Evolutionary conservation across 2,329 filamentous ascomycete species (phyloP).

Genomic region (Monilinia fructicola): DNA sequence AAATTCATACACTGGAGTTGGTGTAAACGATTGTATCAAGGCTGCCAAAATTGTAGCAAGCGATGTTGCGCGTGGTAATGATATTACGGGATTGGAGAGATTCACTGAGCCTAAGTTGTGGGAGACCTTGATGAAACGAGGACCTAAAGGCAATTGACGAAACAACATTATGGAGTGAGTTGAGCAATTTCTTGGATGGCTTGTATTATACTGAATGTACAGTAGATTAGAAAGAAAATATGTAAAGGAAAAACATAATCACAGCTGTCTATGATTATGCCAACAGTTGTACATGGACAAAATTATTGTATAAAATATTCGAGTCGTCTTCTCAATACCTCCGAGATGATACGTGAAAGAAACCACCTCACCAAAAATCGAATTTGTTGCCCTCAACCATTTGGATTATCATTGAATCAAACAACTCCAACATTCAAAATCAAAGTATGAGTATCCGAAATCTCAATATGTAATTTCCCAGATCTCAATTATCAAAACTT

Average conservation of each 20-base stretch:
- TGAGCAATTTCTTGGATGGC: neutral
- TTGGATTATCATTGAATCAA: neutral
- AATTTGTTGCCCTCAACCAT: neutral
- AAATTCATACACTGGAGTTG: conserved; percentile 49
- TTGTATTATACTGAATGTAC: neutral
- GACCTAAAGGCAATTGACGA: neutral
- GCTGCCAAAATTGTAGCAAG: conserved; percentile 55
- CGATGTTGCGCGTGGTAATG: conserved; percentile 42
- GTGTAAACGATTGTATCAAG: conserved; percentile 55
- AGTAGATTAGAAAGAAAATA: neutral
- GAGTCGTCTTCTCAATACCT: neutral
- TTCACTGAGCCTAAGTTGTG: conserved; percentile 10
- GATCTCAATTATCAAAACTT: no score
- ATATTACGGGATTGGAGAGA: conserved; percentile 43
- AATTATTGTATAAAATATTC: neutral
- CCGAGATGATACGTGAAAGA: neutral
- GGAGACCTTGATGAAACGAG: neutral
- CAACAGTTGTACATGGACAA: neutral
- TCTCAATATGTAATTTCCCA: no score
- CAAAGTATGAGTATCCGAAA: no score
- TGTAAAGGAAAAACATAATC: neutral
- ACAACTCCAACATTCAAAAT: no score
- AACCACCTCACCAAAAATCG: neutral
- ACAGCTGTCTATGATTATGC: neutral
- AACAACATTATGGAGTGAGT: neutral